A percentile compares a stretch with the other conserved stretches of the same genome.
Evolutionary conservation across 176 grass and related monocot species (phyloP).

Genomic region (Oryza brachyantha): DNA sequence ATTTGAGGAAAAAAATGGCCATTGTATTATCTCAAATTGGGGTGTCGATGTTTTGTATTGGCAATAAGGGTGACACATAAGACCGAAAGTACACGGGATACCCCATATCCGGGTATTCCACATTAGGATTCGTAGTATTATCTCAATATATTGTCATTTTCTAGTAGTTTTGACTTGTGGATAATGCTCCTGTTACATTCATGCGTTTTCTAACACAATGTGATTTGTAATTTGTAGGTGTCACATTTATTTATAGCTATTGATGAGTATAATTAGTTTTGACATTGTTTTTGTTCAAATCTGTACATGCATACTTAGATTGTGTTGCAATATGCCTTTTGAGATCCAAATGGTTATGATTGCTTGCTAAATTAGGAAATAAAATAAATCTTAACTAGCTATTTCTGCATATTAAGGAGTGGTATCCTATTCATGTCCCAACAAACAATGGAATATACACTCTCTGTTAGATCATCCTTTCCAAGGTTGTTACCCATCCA

Average conservation of each 20-base stretch:
- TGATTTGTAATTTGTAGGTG: neutral
- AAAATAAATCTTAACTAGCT: neutral
- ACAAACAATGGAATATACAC: neutral
- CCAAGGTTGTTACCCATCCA: neutral
- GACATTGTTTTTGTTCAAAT: neutral
- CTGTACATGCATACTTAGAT: neutral
- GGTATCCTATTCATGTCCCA: neutral
- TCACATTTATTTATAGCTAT: neutral
- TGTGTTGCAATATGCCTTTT: neutral
- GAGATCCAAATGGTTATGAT: neutral
- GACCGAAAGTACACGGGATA: no score
- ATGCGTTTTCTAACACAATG: neutral
- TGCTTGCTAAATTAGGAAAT: neutral
- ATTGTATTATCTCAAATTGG: neutral
- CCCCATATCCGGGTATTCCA: no score
- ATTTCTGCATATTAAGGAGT: neutral
- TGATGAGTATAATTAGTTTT: conserved; percentile 1
- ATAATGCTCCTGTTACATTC: neutral
- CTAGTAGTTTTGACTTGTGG: neutral
- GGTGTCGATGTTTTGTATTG: no score
- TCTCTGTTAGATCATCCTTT: neutral
- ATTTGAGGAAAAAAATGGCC: conserved; percentile 5
- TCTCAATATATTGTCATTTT: neutral
- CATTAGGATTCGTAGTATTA: neutral
- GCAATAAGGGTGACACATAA: no score